These are phyloP conservation scores for Marchantia polymorpha DNA, from an alignment of 225 moss, liverwort and hornwort genomes.

Conservation along the genomic window DNA sequence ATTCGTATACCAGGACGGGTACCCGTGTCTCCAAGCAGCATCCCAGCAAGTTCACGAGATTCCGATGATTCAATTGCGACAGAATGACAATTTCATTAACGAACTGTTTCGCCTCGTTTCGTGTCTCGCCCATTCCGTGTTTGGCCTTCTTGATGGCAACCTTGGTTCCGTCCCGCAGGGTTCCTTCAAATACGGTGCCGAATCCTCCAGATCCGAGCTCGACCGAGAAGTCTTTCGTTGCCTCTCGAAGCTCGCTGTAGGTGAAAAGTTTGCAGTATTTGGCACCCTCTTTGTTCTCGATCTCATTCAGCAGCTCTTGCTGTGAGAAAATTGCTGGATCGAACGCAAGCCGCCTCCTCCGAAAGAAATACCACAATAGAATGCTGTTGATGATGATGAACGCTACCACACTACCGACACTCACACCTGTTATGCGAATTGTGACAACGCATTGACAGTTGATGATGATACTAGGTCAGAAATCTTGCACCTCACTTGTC, in stretches of 20 bases:
- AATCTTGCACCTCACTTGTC: too few species aligned
- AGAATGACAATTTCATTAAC: conserved; percentile 26
- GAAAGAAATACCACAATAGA: background rate
- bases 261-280: conserved; percentile 5
- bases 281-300: background rate
- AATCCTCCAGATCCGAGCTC: conserved; percentile 1
- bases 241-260: background rate
- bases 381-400: background rate
- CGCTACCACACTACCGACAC: background rate
- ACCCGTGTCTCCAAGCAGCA: conserved; percentile 21
- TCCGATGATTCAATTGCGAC: conserved; percentile 23
- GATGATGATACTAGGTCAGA: too few species aligned
- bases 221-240: background rate
- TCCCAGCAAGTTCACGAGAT: conserved; percentile 27
- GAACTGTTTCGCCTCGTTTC: conserved; percentile 14
- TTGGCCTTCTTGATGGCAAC: conserved; percentile 15
- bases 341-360: background rate
- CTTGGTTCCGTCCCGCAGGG: background rate
- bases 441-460: too few species aligned
- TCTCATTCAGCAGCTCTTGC: background rate
- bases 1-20: conserved; percentile 23
- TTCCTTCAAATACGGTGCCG: background rate
- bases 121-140: background rate
- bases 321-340: background rate
- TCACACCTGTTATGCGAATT: background rate